Percentiles rank a stretch among this genome's conserved stretches.
Evolutionary conservation across 139 green algal species (phyloP).

Genomic region (Volvox reticuliferus): DNA sequence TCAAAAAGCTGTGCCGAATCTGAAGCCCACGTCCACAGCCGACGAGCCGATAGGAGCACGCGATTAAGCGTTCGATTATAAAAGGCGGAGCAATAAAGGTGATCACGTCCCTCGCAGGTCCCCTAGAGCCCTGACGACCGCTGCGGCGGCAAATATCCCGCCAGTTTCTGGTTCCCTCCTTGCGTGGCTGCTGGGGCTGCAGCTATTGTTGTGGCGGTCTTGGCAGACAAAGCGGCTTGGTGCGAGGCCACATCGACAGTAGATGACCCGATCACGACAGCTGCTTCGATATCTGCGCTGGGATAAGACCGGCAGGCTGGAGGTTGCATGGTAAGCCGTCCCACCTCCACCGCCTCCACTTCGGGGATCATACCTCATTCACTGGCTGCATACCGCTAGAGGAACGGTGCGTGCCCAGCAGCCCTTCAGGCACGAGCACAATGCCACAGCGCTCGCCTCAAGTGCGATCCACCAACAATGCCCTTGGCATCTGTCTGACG

Average conservation of each 20-base stretch:
- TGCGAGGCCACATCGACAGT: neutral
- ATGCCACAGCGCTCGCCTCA: neutral
- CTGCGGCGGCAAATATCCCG: too few relatives aligned
- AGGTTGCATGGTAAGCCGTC: too few relatives aligned
- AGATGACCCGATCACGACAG: neutral
- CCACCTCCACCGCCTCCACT: neutral
- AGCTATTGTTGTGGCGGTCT: neutral
- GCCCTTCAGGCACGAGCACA: neutral
- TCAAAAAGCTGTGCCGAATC: too few relatives aligned
- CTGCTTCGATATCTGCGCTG: neutral
- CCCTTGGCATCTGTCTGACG: neutral
- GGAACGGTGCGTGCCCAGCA: neutral
- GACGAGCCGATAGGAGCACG: too few relatives aligned
- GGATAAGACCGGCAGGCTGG: too few relatives aligned
- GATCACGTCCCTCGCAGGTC: too few relatives aligned
- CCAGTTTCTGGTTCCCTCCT: too few relatives aligned
- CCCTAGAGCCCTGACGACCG: too few relatives aligned
- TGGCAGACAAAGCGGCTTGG: neutral
- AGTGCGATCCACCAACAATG: neutral
- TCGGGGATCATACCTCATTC: neutral
- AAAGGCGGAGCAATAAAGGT: too few relatives aligned
- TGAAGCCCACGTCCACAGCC: too few relatives aligned
- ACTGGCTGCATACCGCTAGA: neutral
- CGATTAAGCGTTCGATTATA: too few relatives aligned
- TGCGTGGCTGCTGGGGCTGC: neutral